These are phyloP conservation scores for Mollisia scopiformis DNA, from an alignment of 2,329 filamentous ascomycete genomes.

Conservation along the genomic window DNA sequence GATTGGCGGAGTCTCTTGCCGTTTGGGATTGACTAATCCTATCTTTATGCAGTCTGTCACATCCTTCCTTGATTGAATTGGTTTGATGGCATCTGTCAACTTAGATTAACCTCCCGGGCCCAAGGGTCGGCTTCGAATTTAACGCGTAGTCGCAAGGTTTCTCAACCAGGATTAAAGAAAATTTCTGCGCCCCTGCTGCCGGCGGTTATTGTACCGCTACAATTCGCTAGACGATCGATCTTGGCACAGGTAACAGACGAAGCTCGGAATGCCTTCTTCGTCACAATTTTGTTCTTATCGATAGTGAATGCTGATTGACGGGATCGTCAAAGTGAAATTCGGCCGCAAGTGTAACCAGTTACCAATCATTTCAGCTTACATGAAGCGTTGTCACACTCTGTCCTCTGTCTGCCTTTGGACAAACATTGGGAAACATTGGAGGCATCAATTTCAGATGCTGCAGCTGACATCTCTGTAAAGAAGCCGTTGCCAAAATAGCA, in stretches of 20 bases:
- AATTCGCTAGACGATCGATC: constrained; percentile 15
- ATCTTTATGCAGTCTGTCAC: constrained; percentile 5
- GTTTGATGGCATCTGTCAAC: not conserved
- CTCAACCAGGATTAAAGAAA: not conserved
- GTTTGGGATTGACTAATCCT: not conserved
- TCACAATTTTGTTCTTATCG: constrained; percentile 25
- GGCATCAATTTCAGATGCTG: constrained; percentile 20
- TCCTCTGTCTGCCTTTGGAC: not conserved
- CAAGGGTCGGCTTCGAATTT: constrained; percentile 3
- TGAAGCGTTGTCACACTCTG: not conserved
- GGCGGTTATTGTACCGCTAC: constrained; percentile 21
- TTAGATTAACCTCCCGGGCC: not conserved
- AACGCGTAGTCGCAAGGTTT: constrained; percentile 8
- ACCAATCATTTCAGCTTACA: not conserved
- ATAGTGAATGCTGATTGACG: constrained; percentile 21
- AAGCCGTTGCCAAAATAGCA: constrained; percentile 28
- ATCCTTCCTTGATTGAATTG: not conserved
- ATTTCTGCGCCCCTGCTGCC: constrained; percentile 2
- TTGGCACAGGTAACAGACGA: not conserved
- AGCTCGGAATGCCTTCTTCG: constrained; percentile 7
- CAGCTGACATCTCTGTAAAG: constrained; percentile 30
- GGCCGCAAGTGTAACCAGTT: not conserved
- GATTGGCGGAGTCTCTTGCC: not conserved
- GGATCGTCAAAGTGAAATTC: not conserved
- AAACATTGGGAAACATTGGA: not conserved